Conservation (phyloP, 495 filamentous ascomycete genomes). For the Hypoxylon lienhwacheense region DNA sequence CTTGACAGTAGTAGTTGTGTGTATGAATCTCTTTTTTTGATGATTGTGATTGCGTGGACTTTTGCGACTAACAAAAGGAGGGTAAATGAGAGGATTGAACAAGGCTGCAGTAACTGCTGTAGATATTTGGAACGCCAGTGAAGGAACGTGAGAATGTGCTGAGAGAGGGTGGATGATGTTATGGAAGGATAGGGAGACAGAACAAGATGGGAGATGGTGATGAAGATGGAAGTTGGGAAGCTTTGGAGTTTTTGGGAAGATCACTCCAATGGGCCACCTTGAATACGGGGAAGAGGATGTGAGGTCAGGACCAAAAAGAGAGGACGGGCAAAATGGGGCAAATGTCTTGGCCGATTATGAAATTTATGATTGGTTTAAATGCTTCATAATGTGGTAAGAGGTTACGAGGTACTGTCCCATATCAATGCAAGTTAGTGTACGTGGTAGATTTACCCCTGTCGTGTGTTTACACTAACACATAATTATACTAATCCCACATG, state of each 20-base stretch:
- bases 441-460: conserved; percentile 21
- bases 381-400: conserved; percentile 31
- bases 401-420: conserved; percentile 18
- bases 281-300: conserved; percentile 33
- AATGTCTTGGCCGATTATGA: conserved; percentile 24
- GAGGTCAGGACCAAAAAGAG: conserved; percentile 35
- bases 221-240: conserved; percentile 34
- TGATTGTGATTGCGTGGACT: conserved; percentile 40
- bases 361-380: conserved; percentile 16
- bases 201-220: conserved; percentile 37
- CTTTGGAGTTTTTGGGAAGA: conserved; percentile 39
- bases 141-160: conserved; percentile 39
- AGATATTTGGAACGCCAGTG: conserved; percentile 33
- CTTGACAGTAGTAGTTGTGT: conserved; percentile 22
- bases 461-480: conserved; percentile 18
- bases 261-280: conserved; percentile 34
- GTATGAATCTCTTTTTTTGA: conserved; percentile 31
- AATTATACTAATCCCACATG: conserved; percentile 9
- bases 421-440: background rate
- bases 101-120: conserved; percentile 33
- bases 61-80: conserved; percentile 46
- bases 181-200: conserved; percentile 41
- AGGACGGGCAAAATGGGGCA: conserved; percentile 34
- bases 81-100: conserved; percentile 53
- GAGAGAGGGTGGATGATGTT: conserved; percentile 35